Conservation (phyloP, 352 stramenopile genomes). For the Globisporangium takayamanum region DNA sequence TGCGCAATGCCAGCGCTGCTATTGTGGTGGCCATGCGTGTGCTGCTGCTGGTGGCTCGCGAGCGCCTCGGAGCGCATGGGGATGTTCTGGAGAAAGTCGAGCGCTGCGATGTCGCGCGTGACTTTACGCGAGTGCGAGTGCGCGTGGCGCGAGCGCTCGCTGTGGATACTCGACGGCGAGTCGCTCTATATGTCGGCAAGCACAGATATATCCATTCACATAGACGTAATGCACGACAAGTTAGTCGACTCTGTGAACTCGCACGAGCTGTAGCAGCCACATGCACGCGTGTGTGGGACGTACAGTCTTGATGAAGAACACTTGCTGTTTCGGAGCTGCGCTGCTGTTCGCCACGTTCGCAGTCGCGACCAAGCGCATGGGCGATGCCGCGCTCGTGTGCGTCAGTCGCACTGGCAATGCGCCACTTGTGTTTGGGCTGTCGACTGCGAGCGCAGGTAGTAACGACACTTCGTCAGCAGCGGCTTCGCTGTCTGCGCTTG, state of each 20-base stretch:
- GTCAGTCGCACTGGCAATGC: not conserved
- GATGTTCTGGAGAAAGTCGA: constrained; percentile 87
- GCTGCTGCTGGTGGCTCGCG: not conserved
- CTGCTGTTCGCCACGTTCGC: not conserved
- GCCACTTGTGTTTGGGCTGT: not conserved
- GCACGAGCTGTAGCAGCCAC: not conserved
- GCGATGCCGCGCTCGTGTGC: constrained; percentile 3
- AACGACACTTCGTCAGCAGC: not conserved
- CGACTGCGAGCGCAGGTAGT: not conserved
- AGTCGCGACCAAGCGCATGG: constrained; percentile 5
- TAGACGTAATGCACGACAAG: constrained; percentile 4
- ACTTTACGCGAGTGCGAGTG: constrained; percentile 58
- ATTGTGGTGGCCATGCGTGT: not conserved
- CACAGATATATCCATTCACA: no score
- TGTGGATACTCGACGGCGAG: constrained; percentile 42
- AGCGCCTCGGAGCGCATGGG: constrained; percentile 64
- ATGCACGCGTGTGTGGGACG: not conserved
- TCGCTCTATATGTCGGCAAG: constrained; percentile 17
- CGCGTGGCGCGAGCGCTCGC: constrained; percentile 33
- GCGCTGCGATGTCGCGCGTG: constrained; percentile 79
- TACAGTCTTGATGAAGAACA: constrained; percentile 35
- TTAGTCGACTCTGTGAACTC: not conserved
- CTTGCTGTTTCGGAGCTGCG: constrained; percentile 8
- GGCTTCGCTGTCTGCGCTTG: no score
- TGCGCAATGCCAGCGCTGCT: not conserved